Percentiles rank a stretch among this genome's conserved stretches.
Conservation (phyloP, 1,139 yeast species). For the Chernovozyma sophiae-reginae region DNA sequence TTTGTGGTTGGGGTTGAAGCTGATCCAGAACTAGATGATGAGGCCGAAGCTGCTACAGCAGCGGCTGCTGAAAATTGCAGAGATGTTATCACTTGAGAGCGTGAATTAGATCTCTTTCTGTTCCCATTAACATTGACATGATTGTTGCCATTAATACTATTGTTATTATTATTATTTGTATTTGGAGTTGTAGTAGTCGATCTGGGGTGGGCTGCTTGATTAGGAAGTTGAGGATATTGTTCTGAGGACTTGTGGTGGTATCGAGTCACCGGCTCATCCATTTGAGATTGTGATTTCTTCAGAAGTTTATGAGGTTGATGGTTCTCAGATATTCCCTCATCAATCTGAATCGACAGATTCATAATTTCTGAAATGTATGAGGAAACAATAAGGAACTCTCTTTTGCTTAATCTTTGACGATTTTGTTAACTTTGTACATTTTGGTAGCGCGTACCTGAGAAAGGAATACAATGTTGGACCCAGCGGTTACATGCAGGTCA, state of each 20-base stretch:
- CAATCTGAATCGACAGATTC: constrained; percentile 1
- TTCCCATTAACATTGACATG: not conserved
- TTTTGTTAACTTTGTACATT: too few relatives aligned
- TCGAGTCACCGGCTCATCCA: not conserved
- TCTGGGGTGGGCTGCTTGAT: not conserved
- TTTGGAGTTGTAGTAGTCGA: not conserved
- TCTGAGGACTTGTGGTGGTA: not conserved
- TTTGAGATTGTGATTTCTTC: not conserved
- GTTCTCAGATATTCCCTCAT: not conserved
- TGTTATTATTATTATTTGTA: not conserved
- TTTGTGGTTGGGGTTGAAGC: not conserved
- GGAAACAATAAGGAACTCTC: too few relatives aligned
- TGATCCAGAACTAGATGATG: constrained; percentile 9
- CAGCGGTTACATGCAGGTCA: too few relatives aligned
- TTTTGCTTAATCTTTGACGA: too few relatives aligned
- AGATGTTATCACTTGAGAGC: constrained; percentile 6
- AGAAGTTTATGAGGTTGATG: not conserved
- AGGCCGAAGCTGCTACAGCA: constrained; percentile 4
- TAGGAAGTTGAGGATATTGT: not conserved
- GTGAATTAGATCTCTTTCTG: constrained; percentile 5
- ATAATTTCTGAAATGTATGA: too few relatives aligned
- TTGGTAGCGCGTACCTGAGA: too few relatives aligned
- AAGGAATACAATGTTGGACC: too few relatives aligned
- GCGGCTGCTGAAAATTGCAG: constrained; percentile 3
- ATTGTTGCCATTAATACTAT: not conserved